Evolutionary conservation across 495 filamentous ascomycete species (phyloP).

Genomic region (Hyaloscypha bicolor): DNA sequence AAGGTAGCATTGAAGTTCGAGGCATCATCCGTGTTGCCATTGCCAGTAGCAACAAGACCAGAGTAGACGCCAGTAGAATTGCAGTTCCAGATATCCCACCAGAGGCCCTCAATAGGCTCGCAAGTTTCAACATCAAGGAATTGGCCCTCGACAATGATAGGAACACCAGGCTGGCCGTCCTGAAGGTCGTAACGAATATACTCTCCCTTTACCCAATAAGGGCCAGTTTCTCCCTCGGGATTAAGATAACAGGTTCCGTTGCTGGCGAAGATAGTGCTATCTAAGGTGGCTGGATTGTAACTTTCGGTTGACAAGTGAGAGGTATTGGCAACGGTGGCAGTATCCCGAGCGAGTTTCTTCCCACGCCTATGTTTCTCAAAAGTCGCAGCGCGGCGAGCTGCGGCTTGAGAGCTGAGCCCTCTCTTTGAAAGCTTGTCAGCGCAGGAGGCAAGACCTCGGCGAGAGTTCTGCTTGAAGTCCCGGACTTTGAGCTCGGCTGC

Average conservation of each 20-base stretch:
- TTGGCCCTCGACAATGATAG: constrained; percentile 57
- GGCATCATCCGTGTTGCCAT: constrained; percentile 45
- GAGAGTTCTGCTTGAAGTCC: too few relatives aligned
- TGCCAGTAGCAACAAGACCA: constrained; percentile 50
- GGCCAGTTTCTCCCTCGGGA: constrained; percentile 52
- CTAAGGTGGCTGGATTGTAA: constrained; percentile 22
- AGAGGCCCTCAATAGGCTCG: constrained; percentile 52
- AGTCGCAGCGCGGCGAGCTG: too few relatives aligned
- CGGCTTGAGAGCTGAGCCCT: too few relatives aligned
- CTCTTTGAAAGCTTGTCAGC: too few relatives aligned
- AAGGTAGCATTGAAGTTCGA: constrained; percentile 42
- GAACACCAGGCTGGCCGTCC: constrained; percentile 51
- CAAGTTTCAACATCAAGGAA: constrained; percentile 59
- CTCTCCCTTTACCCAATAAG: constrained; percentile 53
- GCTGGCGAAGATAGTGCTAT: constrained; percentile 44
- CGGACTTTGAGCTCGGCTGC: too few relatives aligned
- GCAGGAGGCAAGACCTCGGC: too few relatives aligned
- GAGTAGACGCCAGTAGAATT: constrained; percentile 59
- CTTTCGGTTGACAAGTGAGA: constrained; percentile 41
- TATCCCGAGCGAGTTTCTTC: constrained; percentile 29
- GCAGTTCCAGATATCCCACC: constrained; percentile 53
- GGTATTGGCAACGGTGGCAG: constrained; percentile 35
- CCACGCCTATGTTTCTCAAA: too few relatives aligned
- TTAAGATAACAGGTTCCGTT: constrained; percentile 49
- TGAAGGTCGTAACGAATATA: constrained; percentile 51